These are phyloP conservation scores for Lathyrus tuberosus DNA, from an alignment of 306 rosid species.

Conservation along the genomic window DNA sequence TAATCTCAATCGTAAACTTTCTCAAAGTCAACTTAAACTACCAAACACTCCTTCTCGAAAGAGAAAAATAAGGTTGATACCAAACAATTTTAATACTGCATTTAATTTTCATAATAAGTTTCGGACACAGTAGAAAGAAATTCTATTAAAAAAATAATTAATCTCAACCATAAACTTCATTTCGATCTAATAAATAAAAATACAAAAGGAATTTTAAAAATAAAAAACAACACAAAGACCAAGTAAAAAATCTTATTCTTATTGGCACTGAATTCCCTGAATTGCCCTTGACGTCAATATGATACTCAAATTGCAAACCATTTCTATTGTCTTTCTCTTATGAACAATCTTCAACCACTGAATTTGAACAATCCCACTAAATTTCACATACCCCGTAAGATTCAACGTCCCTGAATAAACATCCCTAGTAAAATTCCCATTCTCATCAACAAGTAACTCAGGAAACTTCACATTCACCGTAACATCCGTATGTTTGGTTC, in stretches of 20 bases:
- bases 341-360: slow-evolving; percentile 47
- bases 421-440: slow-evolving; percentile 38
- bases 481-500: slow-evolving; percentile 34
- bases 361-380: slow-evolving; percentile 54
- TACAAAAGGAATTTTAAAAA: neutral
- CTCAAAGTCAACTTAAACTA: no score
- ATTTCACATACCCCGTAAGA: slow-evolving; percentile 44
- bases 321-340: slow-evolving; percentile 37
- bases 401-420: slow-evolving; percentile 47
- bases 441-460: neutral
- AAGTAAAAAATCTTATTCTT: neutral
- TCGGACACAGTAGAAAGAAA: no score
- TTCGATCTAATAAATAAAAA: no score
- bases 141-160: no score
- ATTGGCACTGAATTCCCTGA: slow-evolving; percentile 47
- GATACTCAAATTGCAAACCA: slow-evolving; percentile 58
- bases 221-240: neutral
- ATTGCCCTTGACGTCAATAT: slow-evolving; percentile 46
- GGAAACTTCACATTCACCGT: slow-evolving; percentile 38
- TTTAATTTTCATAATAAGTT: no score
- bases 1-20: no score
- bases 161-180: no score
- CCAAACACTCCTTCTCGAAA: no score
- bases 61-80: no score
- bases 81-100: no score